These are phyloP conservation scores for Leccinum longicurvipes DNA, from an alignment of 768 basidiomycete genomes.

Conservation along the genomic window DNA sequence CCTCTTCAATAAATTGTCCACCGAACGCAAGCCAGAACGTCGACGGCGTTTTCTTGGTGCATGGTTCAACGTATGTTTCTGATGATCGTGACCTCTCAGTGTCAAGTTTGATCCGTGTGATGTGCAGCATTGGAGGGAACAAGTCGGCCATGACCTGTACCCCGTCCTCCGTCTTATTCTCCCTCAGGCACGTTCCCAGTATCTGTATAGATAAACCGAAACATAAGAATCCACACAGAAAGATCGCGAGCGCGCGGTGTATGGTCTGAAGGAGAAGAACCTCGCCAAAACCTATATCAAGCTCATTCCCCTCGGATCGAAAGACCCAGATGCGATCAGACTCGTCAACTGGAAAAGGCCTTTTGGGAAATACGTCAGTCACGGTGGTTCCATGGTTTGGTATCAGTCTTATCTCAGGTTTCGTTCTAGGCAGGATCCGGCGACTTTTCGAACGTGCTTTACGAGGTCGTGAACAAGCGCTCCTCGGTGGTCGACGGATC, in stretches of 20 bases:
- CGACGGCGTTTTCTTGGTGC: conserved; percentile 62
- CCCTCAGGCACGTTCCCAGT: conserved; percentile 63
- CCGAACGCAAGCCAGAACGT: conserved; percentile 71
- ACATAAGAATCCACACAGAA: conserved; percentile 50
- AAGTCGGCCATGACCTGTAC: conserved; percentile 85
- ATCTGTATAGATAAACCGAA: neutral
- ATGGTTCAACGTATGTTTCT: conserved; percentile 74
- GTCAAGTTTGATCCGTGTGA: conserved; percentile 13
- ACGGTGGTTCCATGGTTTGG: conserved; percentile 1
- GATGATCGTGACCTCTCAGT: neutral
- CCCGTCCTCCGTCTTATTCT: conserved; percentile 86
- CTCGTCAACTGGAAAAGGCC: conserved; percentile 91
- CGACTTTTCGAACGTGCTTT: conserved; percentile 85
- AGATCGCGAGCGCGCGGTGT: conserved; percentile 89
- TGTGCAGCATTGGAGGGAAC: conserved; percentile 75
- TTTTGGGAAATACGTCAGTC: conserved; percentile 57
- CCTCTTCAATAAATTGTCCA: conserved; percentile 73
- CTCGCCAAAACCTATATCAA: conserved; percentile 91
- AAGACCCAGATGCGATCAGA: conserved; percentile 77
- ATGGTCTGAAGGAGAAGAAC: conserved; percentile 93
- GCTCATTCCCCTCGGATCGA: conserved; percentile 76
- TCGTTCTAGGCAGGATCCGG: conserved; percentile 62
- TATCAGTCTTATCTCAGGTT: neutral
- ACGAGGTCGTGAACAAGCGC: conserved; percentile 81
- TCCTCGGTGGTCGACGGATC: conserved; percentile 76